Conservation (phyloP, 352 stramenopile genomes). For the Pythium guiyangense region DNA sequence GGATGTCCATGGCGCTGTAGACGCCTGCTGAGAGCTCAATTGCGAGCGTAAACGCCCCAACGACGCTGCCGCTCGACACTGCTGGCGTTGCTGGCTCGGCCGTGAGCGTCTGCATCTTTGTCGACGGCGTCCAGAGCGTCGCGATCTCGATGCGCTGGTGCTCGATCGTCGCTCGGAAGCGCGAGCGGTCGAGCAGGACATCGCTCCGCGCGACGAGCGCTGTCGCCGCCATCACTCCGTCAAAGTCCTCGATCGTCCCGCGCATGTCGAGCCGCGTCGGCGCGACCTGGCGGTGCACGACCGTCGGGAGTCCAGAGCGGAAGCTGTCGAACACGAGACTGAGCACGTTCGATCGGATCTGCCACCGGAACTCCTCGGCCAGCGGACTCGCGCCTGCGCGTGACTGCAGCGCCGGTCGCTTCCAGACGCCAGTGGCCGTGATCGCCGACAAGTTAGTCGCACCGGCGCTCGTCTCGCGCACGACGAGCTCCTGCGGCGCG, state of each 20-base stretch:
- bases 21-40: neutral
- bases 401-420: neutral
- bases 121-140: neutral
- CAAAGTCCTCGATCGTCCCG: constrained; percentile 5
- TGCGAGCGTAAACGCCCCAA: constrained; percentile 5
- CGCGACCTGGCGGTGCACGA: constrained; percentile 3
- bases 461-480: constrained; percentile 1
- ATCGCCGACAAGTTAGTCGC: constrained; percentile 4
- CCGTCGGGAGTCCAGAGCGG: neutral
- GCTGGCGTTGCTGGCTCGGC: neutral
- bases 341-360: constrained; percentile 6
- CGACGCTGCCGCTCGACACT: constrained; percentile 1
- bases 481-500: constrained; percentile 1
- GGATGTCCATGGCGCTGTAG: constrained; percentile 6
- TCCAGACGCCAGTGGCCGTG: neutral
- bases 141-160: constrained; percentile 9
- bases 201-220: constrained; percentile 5
- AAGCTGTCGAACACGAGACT: constrained; percentile 8
- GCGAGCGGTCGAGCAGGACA: constrained; percentile 1
- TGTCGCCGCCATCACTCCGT: constrained; percentile 4
- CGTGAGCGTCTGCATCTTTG: constrained; percentile 7
- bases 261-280: constrained; percentile 10
- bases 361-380: constrained; percentile 7
- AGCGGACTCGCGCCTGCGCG: neutral
- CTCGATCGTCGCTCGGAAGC: constrained; percentile 8